Evolutionary conservation across 2,329 filamentous ascomycete species (phyloP), one percentile per base, ranked within the genome.

Genomic region (Claviceps sp.): DNA sequence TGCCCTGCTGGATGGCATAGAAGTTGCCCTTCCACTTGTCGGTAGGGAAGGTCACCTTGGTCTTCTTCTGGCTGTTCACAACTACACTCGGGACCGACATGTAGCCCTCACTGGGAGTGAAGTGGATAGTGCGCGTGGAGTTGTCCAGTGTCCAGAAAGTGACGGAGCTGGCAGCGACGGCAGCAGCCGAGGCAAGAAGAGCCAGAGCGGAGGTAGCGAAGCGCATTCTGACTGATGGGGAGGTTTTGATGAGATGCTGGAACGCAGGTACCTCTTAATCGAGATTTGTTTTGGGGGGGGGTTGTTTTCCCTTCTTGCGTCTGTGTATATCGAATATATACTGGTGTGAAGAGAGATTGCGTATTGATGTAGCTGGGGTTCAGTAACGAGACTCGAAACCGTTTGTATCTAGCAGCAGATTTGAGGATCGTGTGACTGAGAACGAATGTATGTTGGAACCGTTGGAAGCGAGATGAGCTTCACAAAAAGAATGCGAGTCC

Each of bases 61-160:
- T 64, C 44, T 72, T 62, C 55, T 64, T 53, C 43, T 65, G 57
- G 50, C 61, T 71, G 51, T 57, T 56, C 44, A 80, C 67, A 14
- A 62, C 61, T 56, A 78, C 62, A 16, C 68, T 53, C 17, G 62
- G 57, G 45, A 77, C 59, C 2, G 61, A 37, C n/a, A 57, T 42
- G 22, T 60, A 59, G 49, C 70, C 71, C 0, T 62, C 59, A 61
- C 64, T 73, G 58, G 69, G 58, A 34, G 74, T 77, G 66, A 79
- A 77, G 66, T 71, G 58, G 63, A 80, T 59, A 47, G 69, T 73
- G 63, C 77, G 74, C 53, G 65, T 62, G 37, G 65, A 67, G 53
- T 64, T 59, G 62, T 83, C 80, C 49, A 80, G 74, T 58, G 77
- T 80, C 65, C 74, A 60, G 68, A 83, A 82, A 57, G 75, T 78